A percentile compares a stretch with the other conserved stretches of the same genome.
phyloP scores from a whole-genome alignment of 2,329 filamentous ascomycete species.

The Colletotrichum sp. region DNA sequence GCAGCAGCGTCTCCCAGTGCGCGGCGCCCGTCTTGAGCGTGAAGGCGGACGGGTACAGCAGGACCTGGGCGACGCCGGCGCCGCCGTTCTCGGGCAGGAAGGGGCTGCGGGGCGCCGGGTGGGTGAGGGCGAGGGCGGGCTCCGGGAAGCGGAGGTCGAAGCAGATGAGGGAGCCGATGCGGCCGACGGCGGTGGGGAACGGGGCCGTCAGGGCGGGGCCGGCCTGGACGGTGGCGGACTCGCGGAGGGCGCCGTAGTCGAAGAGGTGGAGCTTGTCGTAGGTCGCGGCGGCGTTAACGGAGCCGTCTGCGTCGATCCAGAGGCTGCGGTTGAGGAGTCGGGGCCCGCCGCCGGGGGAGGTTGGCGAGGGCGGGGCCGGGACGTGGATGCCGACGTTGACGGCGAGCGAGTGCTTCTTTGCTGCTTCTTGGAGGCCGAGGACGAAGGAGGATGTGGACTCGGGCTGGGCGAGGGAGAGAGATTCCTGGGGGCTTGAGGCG shows the following conservation, averaged over 20 bases:
- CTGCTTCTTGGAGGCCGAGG: slow-evolving; percentile 72
- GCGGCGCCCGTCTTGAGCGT: slow-evolving; percentile 83
- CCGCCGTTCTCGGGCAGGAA: slow-evolving; percentile 27
- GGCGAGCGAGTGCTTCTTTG: slow-evolving; percentile 65
- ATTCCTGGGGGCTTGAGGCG: slow-evolving; percentile 69
- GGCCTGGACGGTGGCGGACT: slow-evolving; percentile 67
- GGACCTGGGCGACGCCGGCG: slow-evolving; percentile 65
- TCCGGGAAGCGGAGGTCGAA: slow-evolving; percentile 91
- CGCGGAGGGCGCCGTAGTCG: slow-evolving; percentile 63
- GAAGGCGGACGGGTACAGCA: slow-evolving; percentile 90
- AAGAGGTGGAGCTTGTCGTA: slow-evolving; percentile 92
- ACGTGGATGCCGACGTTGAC: slow-evolving; percentile 92
- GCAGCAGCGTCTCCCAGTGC: slow-evolving; percentile 83
- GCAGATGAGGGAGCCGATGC: slow-evolving; percentile 82
- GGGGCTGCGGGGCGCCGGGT: slow-evolving; percentile 33
- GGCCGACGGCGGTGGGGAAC: slow-evolving; percentile 75
- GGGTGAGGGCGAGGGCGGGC: slow-evolving; percentile 68
- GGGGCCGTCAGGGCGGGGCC: slow-evolving; percentile 70
- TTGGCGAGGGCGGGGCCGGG: slow-evolving; percentile 52
- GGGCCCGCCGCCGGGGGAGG: slow-evolving; percentile 9
- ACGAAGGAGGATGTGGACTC: slow-evolving; percentile 75
- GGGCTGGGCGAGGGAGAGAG: slow-evolving; percentile 72
- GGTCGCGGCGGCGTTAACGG: slow-evolving; percentile 41
- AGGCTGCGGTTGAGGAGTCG: slow-evolving; percentile 59
- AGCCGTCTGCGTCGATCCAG: slow-evolving; percentile 52